phyloP scores from a whole-genome alignment of 768 basidiomycete genomes.

The Mycena galopus region DNA sequence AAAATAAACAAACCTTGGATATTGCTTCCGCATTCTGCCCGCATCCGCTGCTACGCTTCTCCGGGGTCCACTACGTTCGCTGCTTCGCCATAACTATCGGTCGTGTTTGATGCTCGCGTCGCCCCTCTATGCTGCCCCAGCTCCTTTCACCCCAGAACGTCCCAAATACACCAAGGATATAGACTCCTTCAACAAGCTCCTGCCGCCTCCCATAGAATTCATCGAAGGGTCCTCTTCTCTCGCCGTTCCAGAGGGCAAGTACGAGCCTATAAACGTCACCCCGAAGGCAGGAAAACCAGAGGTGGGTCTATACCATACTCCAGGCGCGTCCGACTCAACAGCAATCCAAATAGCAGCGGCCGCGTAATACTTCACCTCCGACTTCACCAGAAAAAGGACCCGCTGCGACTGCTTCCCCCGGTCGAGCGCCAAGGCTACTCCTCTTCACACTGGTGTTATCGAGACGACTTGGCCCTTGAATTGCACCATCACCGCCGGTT shows the following conservation, averaged over 20 bases:
- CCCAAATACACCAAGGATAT: constrained; percentile 73
- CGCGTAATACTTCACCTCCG: constrained; percentile 32
- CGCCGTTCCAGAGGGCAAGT: constrained; percentile 80
- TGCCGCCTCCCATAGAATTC: constrained; percentile 86
- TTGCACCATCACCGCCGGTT: constrained; percentile 67
- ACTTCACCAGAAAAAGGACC: constrained; percentile 27
- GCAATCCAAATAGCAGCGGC: constrained; percentile 33
- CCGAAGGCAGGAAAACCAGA: constrained; percentile 65
- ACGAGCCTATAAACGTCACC: constrained; percentile 83
- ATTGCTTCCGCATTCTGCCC: neutral
- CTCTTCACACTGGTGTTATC: constrained; percentile 66
- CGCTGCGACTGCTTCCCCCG: neutral
- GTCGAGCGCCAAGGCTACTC: constrained; percentile 48
- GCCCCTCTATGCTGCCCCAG: constrained; percentile 65
- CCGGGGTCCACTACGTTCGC: constrained; percentile 8
- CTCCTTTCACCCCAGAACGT: constrained; percentile 69
- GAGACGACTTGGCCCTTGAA: constrained; percentile 73
- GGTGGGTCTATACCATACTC: constrained; percentile 51
- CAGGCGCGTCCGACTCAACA: constrained; percentile 31
- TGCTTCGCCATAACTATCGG: constrained; percentile 21
- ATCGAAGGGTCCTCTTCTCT: constrained; percentile 87
- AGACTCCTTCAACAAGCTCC: constrained; percentile 82
- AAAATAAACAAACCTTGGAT: constrained; percentile 10
- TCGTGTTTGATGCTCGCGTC: constrained; percentile 71
- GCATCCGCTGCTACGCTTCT: constrained; percentile 1